Evolutionary conservation across 441 rosid species (phyloP), one percentile per base, ranked within the genome.

Genomic region (Erodium trifolium): DNA sequence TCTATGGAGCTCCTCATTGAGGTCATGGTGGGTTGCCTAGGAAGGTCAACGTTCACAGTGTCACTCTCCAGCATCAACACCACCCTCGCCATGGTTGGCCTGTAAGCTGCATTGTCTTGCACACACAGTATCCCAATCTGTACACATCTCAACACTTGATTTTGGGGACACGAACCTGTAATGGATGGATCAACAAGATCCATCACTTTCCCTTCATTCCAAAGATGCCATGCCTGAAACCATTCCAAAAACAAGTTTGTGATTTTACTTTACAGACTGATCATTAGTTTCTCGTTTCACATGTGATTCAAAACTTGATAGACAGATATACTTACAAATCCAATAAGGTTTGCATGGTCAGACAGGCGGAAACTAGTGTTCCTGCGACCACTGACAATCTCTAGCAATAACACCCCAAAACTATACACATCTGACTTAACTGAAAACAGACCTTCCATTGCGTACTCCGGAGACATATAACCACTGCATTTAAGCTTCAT

Each of bases 331-430:
- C 94, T 88, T 83, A 90, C 97, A 62, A 85, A 82, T 55, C 81
- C 81, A 7, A 86, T 81, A 45, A 93, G 90, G 73, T 79, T 85
- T 31, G 82, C 72, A 66, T 84, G 82, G 11, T 89, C 87, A 0
- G 82, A 23, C 34, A 76, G 67, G 3, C 89, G 86, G 75, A 88
- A 90, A 76, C 95, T 84, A 2, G 83, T 80, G 79, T 93, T 93
- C 78, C 84, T 84, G 27, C 98, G 27, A 2, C 27, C 27, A 23
- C 27, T 23, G 27, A 23, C 27, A 23, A 23, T 23, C 27, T 23
- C 27, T 23, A 23, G 27, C 27, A 23, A 23, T 23, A 23, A 23
- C 27, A 23, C 27, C 27, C 27, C 27, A 23, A 23, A 23, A 23
- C 27, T 23, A 23, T 23, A 23, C 1, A 23, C 27, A 23, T 23